Evolutionary conservation across 164 flowering plant species (phyloP).

Genomic region (Vitis amurensis): DNA sequence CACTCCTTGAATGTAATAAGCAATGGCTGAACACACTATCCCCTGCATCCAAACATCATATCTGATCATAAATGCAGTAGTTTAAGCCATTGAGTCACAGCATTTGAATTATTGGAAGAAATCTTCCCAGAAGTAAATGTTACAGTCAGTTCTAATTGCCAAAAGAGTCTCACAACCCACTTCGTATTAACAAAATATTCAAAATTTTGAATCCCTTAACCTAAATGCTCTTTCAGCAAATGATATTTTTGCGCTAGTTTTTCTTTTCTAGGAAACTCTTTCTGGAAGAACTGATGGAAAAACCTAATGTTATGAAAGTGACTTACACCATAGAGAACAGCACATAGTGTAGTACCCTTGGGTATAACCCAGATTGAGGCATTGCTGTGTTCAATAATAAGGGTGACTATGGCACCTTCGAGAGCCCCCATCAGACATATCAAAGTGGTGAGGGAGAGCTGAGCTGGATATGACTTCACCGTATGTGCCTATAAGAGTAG

Average conservation of each 20-base stretch:
- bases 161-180: too few relatives aligned
- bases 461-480: constrained; percentile 48
- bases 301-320: neutral
- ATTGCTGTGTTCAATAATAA: constrained; percentile 29
- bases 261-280: too few relatives aligned
- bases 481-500: constrained; percentile 35
- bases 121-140: too few relatives aligned
- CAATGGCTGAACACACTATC: constrained; percentile 40
- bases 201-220: too few relatives aligned
- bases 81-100: neutral
- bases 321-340: constrained; percentile 45
- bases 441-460: constrained; percentile 43
- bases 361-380: constrained; percentile 36
- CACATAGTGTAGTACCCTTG: constrained; percentile 26
- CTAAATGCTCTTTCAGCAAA: too few relatives aligned
- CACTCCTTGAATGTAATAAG: constrained; percentile 38
- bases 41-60: constrained; percentile 36
- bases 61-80: neutral
- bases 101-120: neutral
- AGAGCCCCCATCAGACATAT: constrained; percentile 40
- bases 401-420: constrained; percentile 31
- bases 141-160: too few relatives aligned
- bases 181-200: too few relatives aligned
- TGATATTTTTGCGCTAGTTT: too few relatives aligned
- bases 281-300: too few relatives aligned